Conservation (phyloP, 371 early-diverging fungal genomes). For the Zopfochytrium polystomum region DNA sequence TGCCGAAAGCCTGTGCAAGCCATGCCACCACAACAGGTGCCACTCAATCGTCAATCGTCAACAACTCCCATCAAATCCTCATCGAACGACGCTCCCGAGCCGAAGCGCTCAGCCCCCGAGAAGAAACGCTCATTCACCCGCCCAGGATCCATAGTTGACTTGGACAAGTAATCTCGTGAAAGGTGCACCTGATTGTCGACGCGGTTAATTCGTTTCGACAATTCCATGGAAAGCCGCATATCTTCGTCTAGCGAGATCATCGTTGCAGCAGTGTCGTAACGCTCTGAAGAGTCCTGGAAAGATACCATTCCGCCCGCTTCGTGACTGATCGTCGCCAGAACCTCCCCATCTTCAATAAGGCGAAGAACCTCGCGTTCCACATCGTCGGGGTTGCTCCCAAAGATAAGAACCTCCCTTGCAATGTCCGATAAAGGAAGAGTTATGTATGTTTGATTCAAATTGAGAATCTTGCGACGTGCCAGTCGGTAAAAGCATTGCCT, state of each 20-base stretch:
- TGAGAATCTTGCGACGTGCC: conserved; percentile 60
- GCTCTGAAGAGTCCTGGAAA: conserved; percentile 59
- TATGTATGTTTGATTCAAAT: conserved; percentile 71
- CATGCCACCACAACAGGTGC: too few relatives aligned
- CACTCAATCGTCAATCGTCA: too few relatives aligned
- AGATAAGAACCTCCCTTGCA: conserved; percentile 51
- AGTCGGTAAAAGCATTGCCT: conserved; percentile 64
- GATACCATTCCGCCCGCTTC: conserved; percentile 65
- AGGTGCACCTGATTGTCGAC: not conserved
- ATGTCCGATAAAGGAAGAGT: conserved; percentile 71
- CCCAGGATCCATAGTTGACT: not conserved
- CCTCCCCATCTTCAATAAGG: conserved; percentile 57
- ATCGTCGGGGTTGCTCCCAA: conserved; percentile 19
- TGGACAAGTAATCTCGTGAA: not conserved
- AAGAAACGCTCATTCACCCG: not conserved
- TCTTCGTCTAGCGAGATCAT: conserved; percentile 46
- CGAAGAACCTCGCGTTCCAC: conserved; percentile 50
- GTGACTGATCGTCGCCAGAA: conserved; percentile 62
- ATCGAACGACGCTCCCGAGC: not conserved
- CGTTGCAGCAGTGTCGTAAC: conserved; percentile 44
- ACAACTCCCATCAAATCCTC: not conserved
- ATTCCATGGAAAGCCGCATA: conserved; percentile 45
- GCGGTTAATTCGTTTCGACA: not conserved
- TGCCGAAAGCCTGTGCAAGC: too few relatives aligned
- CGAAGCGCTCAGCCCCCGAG: not conserved